phyloP scores from a whole-genome alignment of 108 stramenopile genomes.

The Epipyxis sp. region DNA sequence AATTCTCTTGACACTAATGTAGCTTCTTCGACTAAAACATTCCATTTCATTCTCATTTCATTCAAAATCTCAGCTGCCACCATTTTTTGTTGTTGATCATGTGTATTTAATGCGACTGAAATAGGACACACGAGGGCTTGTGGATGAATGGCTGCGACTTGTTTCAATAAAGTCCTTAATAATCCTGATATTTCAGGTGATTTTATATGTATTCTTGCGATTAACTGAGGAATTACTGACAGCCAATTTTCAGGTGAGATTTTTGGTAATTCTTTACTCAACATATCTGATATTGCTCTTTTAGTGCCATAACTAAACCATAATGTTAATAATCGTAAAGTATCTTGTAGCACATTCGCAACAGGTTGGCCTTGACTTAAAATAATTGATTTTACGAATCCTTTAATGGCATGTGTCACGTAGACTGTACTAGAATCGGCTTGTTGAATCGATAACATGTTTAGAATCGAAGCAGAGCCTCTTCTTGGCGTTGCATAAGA shows the following conservation, averaged over 20 bases:
- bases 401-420: constrained; percentile 40
- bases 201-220: constrained; percentile 32
- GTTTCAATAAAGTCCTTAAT: constrained; percentile 6
- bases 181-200: background rate
- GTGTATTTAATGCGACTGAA: constrained; percentile 48
- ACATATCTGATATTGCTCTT: constrained; percentile 36
- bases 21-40: constrained; percentile 25
- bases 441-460: constrained; percentile 27
- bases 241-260: constrained; percentile 22
- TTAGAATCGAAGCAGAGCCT: constrained; percentile 9
- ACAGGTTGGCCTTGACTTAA: constrained; percentile 40
- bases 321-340: constrained; percentile 47
- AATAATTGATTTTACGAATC: constrained; percentile 42
- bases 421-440: background rate
- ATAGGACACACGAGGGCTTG: constrained; percentile 54
- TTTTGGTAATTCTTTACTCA: background rate
- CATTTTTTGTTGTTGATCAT: constrained; percentile 10
- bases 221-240: constrained; percentile 39
- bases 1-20: constrained; percentile 29
- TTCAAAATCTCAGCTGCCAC: constrained; percentile 21
- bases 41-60: background rate
- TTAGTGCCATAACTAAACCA: constrained; percentile 43
- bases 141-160: constrained; percentile 12
- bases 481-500: background rate
- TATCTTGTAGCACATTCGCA: constrained; percentile 44